A percentile compares a stretch with the other conserved stretches of the same genome.
Conservation (phyloP, 306 rosid species). For the Carpinus fangiana region DNA sequence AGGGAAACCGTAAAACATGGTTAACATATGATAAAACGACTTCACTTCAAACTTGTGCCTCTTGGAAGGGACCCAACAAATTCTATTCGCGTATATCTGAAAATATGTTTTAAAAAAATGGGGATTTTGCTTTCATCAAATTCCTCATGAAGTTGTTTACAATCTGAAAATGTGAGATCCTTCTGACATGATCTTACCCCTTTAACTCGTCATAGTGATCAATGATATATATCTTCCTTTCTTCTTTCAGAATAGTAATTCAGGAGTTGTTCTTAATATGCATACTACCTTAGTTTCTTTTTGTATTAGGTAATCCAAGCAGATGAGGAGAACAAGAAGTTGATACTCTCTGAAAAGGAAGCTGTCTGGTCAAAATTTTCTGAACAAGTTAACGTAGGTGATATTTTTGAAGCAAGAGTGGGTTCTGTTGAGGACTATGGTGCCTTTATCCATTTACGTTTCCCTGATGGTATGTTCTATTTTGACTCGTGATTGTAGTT, state of each 20-base stretch:
- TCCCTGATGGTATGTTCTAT: constrained; percentile 70
- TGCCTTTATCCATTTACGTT: constrained; percentile 78
- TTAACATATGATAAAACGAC: too few relatives aligned
- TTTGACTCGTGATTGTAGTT: constrained; percentile 7
- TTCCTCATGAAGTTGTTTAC: neutral
- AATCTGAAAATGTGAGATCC: neutral
- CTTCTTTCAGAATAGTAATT: constrained; percentile 9
- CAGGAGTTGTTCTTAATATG: constrained; percentile 9
- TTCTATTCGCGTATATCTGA: too few relatives aligned
- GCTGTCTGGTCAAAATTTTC: constrained; percentile 75
- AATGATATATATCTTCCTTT: neutral
- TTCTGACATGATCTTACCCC: neutral
- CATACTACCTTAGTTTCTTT: constrained; percentile 35
- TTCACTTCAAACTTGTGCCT: too few relatives aligned
- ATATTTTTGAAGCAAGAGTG: constrained; percentile 68
- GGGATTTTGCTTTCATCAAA: neutral
- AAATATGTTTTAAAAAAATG: neutral
- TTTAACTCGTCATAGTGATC: neutral
- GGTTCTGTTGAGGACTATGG: constrained; percentile 82
- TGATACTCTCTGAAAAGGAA: constrained; percentile 88
- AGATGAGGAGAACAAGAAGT: constrained; percentile 64
- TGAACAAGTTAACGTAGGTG: constrained; percentile 63
- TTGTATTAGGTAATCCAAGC: constrained; percentile 71
- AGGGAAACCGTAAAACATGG: too few relatives aligned
- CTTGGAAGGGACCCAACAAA: too few relatives aligned